These are phyloP conservation scores for Polysphondylium violaceum DNA, from an alignment of 78 protist genomes.

Conservation along the genomic window DNA sequence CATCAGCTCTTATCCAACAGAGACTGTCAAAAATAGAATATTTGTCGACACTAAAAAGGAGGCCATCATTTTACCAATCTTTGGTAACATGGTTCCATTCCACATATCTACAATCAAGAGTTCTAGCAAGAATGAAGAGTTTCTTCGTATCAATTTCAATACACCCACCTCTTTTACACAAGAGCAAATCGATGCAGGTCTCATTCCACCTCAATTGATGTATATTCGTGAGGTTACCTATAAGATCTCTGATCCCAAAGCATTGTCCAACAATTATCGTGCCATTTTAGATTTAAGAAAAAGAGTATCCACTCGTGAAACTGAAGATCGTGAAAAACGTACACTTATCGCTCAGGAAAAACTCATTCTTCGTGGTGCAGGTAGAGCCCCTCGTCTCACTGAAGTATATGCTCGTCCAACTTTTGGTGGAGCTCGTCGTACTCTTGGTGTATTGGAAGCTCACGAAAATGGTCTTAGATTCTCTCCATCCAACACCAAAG, in stretches of 20 bases:
- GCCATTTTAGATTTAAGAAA: constrained; percentile 86
- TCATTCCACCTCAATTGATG: constrained; percentile 42
- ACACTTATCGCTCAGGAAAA: constrained; percentile 88
- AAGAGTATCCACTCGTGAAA: constrained; percentile 56
- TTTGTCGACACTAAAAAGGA: constrained; percentile 83
- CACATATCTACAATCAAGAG: constrained; percentile 93
- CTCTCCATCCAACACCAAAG: constrained; percentile 50
- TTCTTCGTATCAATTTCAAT: constrained; percentile 88
- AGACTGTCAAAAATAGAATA: constrained; percentile 74
- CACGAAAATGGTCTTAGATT: constrained; percentile 97
- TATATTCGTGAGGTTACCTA: constrained; percentile 90
- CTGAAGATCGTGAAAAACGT: constrained; percentile 55
- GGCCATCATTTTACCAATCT: constrained; percentile 91
- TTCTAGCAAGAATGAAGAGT: constrained; percentile 81
- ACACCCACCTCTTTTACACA: constrained; percentile 52
- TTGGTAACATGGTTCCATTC: constrained; percentile 93
- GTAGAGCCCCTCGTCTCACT: constrained; percentile 69
- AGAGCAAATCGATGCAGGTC: constrained; percentile 33
- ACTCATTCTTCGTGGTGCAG: constrained; percentile 77
- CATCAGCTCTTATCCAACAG: constrained; percentile 29
- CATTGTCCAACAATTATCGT: constrained; percentile 51
- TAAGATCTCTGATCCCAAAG: constrained; percentile 55
- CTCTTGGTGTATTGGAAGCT: constrained; percentile 89
- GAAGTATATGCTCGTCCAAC: constrained; percentile 88
- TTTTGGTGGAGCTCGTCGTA: constrained; percentile 68